These are phyloP conservation scores for Xylariaceae sp. DNA, from an alignment of 2,329 filamentous ascomycete species.

Conservation along the genomic window DNA sequence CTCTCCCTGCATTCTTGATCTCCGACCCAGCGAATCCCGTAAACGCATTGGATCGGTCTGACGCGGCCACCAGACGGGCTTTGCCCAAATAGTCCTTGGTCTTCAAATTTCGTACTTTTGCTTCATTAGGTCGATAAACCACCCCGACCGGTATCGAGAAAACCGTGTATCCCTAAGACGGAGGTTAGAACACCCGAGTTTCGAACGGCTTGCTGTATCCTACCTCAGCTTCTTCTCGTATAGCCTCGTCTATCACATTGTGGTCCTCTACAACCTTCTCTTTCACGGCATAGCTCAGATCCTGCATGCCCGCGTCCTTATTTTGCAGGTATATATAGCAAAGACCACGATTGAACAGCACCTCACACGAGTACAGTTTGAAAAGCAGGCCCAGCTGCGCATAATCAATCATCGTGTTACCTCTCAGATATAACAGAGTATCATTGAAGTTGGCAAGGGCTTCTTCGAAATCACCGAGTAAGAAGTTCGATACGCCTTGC, in stretches of 20 bases:
- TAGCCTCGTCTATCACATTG: constrained; percentile 96
- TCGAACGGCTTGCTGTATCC: constrained; percentile 18
- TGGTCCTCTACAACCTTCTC: constrained; percentile 96
- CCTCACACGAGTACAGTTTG: constrained; percentile 95
- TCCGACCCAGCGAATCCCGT: constrained; percentile 78
- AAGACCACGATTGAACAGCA: constrained; percentile 92
- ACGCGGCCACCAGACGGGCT: constrained; percentile 85
- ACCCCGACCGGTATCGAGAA: constrained; percentile 97
- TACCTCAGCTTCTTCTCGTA: constrained; percentile 88
- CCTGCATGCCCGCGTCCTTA: constrained; percentile 83
- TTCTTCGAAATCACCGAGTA: constrained; percentile 95
- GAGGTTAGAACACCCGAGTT: constrained; percentile 23
- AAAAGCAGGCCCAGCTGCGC: constrained; percentile 93
- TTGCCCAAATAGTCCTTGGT: constrained; percentile 97
- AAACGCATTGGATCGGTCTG: constrained; percentile 74
- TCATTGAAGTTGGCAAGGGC: constrained; percentile 98
- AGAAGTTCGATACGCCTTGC: constrained; percentile 95
- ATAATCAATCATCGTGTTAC: constrained; percentile 97
- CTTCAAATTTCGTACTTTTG: constrained; percentile 97
- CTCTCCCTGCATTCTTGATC: constrained; percentile 63
- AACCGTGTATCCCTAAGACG: constrained; percentile 83
- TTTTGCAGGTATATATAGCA: constrained; percentile 98
- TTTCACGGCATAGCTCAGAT: constrained; percentile 84
- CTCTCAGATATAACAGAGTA: constrained; percentile 86
- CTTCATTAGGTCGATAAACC: constrained; percentile 91